Percentiles rank a stretch among this genome's conserved stretches.
Conservation (phyloP, 148 eudicot species). For the Arctostaphylos glauca region DNA sequence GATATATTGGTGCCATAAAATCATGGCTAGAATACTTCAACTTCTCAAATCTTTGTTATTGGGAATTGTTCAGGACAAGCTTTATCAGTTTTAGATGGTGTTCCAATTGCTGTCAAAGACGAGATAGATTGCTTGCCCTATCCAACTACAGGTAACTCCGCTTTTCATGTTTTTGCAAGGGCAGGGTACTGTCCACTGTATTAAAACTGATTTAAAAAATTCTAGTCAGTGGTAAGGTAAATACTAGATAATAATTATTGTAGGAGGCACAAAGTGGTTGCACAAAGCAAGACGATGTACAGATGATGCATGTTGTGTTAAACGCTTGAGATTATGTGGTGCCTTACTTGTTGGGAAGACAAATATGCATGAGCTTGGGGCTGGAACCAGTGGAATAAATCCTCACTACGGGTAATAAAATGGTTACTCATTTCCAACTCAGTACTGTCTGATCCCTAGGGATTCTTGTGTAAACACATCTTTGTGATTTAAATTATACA, state of each 20-base stretch:
- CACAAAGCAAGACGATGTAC: constrained; percentile 65
- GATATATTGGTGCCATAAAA: not conserved
- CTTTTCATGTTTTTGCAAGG: not conserved
- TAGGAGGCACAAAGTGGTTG: constrained; percentile 98
- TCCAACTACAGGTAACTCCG: constrained; percentile 78
- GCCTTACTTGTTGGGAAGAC: constrained; percentile 93
- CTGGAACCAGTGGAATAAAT: constrained; percentile 95
- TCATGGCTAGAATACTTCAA: not conserved
- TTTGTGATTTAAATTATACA: not conserved
- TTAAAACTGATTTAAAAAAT: not conserved
- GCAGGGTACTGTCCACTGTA: not conserved
- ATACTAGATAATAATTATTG: constrained; percentile 8
- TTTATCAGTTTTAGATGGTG: constrained; percentile 85
- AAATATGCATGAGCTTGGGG: constrained; percentile 99
- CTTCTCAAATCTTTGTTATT: constrained; percentile 6
- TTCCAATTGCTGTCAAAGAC: constrained; percentile 87
- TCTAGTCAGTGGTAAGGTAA: not conserved
- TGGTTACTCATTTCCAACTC: not conserved
- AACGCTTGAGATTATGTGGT: constrained; percentile 71
- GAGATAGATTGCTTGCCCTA: constrained; percentile 95
- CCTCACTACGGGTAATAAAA: constrained; percentile 89
- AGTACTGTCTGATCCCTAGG: not conserved
- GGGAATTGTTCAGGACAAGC: constrained; percentile 58
- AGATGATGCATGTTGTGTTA: constrained; percentile 80
- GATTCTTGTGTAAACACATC: not conserved